phyloP scores from a whole-genome alignment of 306 rosid genomes.

The Parietaria judaica region DNA sequence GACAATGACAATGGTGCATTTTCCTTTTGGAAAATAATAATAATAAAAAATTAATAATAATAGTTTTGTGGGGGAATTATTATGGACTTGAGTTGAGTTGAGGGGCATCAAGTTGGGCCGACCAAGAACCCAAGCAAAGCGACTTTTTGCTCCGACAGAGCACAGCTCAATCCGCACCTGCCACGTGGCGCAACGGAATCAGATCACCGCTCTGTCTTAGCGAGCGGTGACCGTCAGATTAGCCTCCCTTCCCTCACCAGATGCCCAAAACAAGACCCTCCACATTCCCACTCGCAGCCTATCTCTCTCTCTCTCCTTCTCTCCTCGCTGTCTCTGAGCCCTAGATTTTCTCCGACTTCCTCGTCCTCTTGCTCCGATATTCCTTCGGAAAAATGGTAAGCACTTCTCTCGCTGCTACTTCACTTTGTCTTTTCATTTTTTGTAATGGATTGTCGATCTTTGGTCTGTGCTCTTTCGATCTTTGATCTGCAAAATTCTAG shows the following conservation, averaged over 20 bases:
- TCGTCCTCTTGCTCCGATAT: slow-evolving; percentile 14
- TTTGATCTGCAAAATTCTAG: slow-evolving; percentile 12
- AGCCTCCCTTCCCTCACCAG: slow-evolving; percentile 14
- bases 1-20: no score
- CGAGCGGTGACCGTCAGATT: slow-evolving; percentile 18
- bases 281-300: slow-evolving; percentile 1
- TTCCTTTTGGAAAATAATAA: no score
- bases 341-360: slow-evolving; percentile 27
- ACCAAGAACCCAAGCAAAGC: not conserved
- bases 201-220: not conserved
- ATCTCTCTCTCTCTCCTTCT: not conserved
- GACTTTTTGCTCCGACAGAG: not conserved
- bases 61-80: no score
- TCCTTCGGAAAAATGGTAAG: slow-evolving; percentile 36
- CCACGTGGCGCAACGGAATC: slow-evolving; percentile 1
- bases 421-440: not conserved
- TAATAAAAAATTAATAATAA: no score
- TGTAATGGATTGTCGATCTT: not conserved
- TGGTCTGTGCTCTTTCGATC: not conserved
- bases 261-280: slow-evolving; percentile 4
- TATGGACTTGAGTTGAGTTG: not conserved
- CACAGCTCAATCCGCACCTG: not conserved
- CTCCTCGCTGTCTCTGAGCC: slow-evolving; percentile 12
- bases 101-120: not conserved
- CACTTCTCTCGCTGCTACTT: slow-evolving; percentile 1